Base-by-base conservation (phyloP, 306 rosid species). In the Citrullus amarus region DNA sequence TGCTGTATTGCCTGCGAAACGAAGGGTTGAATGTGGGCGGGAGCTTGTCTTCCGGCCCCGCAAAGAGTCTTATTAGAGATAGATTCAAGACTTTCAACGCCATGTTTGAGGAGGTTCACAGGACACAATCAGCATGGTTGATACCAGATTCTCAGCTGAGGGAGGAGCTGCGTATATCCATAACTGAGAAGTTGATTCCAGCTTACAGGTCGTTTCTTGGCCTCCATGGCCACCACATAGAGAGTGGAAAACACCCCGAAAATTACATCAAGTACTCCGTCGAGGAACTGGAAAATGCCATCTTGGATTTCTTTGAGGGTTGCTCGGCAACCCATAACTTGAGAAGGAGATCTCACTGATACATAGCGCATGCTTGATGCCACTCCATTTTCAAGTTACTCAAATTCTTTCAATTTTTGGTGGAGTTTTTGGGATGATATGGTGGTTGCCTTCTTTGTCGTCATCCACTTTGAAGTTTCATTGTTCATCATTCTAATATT, bases 181-280 rank as follows among this genome's bases (percentile, higher is more conserved):
- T 96, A 69, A 87, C 94, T 0, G 99, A 96, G 89, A 91, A 91
- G 90, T 81, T 96, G 84, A 83, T 96, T 62, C 99, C 99, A 0
- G 98, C 99, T 0, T 96, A 96, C 78, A 88, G 99, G 79, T 93
- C 98, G 0, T 96, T 96, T 85, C 93, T 91, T 76, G 99, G 99
- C 54, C 86, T 97, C 84, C 93, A 89, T 85, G 86, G 97, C 85
- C 84, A 87, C 77, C 93, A 88, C 71, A 93, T 96, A 43, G 99
- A 96, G 93, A 96, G 96, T 53, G 97, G 96, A 68, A 93, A 79
- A 84, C 98, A 96, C 85, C 98, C 99, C 0, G 99, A 96, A 86
- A 96, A 91, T 59, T 96, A 92, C 90, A 96, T 96, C 50, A 96
- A 91, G 91, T 96, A 92, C 80, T 86, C 97, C 3, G 92, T 86